Percentiles rank a stretch among this genome's conserved stretches.
Evolutionary conservation across 352 stramenopile genomes (phyloP).

Genomic region (Vaucheria bursata): DNA sequence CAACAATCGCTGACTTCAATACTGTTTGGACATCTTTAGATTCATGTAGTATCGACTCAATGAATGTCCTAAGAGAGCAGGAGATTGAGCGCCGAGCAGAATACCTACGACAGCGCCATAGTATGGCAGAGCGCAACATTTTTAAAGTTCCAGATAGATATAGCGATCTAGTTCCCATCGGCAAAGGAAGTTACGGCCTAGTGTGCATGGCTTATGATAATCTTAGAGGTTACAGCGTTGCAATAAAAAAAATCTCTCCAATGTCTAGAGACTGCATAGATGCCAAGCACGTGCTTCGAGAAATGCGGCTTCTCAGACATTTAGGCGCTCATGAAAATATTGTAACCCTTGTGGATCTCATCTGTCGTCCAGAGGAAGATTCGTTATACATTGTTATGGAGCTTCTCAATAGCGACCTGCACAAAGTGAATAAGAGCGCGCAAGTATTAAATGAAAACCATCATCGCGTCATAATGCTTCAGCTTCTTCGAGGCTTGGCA

Average conservation of each 20-base stretch:
- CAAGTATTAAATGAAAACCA: conserved; percentile 49
- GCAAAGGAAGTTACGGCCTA: not conserved
- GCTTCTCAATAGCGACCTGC: conserved; percentile 80
- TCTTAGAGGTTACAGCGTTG: not conserved
- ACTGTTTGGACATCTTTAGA: not conserved
- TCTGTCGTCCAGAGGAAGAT: not conserved
- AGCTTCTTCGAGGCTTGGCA: conserved; percentile 10
- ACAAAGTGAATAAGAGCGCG: conserved; percentile 23
- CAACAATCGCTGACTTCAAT: too few species aligned
- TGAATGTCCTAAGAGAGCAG: too few species aligned
- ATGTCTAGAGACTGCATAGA: not conserved
- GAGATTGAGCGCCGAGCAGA: too few species aligned
- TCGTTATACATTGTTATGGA: conserved; percentile 88
- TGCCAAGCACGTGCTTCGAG: not conserved
- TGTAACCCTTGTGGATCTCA: not conserved
- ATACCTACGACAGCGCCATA: not conserved
- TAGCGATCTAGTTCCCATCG: not conserved
- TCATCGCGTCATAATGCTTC: conserved; percentile 66
- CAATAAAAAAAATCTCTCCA: not conserved
- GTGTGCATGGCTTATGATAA: not conserved
- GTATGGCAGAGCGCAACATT: not conserved
- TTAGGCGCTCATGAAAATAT: conserved; percentile 1
- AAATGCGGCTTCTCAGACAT: not conserved
- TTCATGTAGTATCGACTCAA: not conserved
- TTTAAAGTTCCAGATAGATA: not conserved